Evolutionary conservation across 2,329 filamentous ascomycete genomes (phyloP).

Genomic region (Diplodia mutila): DNA sequence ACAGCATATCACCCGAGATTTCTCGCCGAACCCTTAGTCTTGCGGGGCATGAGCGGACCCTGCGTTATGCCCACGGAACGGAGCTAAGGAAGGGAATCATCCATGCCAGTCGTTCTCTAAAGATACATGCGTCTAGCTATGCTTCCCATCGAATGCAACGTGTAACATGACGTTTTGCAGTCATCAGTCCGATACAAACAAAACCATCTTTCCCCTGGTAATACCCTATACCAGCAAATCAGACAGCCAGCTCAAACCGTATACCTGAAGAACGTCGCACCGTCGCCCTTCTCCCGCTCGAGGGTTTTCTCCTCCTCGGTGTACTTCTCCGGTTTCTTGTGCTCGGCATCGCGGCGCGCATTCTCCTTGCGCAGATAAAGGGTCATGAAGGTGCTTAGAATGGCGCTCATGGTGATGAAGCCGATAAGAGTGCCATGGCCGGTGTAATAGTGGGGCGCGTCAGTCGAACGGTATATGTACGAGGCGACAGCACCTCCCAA

Average conservation of each 20-base stretch:
- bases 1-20: too few species aligned
- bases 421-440: conserved; percentile 54
- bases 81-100: too few species aligned
- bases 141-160: too few species aligned
- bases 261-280: conserved; percentile 53
- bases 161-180: background rate
- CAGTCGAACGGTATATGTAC: conserved; percentile 53
- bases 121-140: too few species aligned
- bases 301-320: conserved; percentile 57
- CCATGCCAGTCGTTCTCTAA: too few species aligned
- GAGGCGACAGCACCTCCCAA: conserved; percentile 45
- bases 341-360: conserved; percentile 53
- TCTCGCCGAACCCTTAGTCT: too few species aligned
- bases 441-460: conserved; percentile 49
- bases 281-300: conserved; percentile 61
- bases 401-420: conserved; percentile 51
- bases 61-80: too few species aligned
- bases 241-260: conserved; percentile 31
- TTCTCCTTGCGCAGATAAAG: conserved; percentile 63
- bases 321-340: conserved; percentile 51
- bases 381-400: conserved; percentile 60
- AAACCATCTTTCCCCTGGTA: background rate
- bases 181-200: too few species aligned
- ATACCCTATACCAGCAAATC: background rate
- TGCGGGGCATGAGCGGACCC: too few species aligned